A percentile compares a stretch with the other conserved stretches of the same genome.
phyloP scores from a whole-genome alignment of 257 asterid species.

The Linaria vulgaris region DNA sequence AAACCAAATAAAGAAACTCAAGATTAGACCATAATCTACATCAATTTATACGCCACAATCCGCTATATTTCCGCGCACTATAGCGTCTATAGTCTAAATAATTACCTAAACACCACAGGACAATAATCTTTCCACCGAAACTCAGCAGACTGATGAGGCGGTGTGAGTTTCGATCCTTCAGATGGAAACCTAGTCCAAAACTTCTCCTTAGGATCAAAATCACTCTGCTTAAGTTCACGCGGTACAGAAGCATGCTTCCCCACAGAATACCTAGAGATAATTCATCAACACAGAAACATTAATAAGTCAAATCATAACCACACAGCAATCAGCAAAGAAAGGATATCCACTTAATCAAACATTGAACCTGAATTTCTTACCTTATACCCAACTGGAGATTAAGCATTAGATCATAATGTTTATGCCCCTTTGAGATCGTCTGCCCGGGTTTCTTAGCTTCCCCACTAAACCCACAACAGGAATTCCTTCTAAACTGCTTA shows the following conservation, averaged over 20 bases:
- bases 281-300: slow-evolving; percentile 14
- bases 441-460: slow-evolving; percentile 90
- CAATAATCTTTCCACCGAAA: slow-evolving; percentile 96
- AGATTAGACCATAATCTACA: no score
- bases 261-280: slow-evolving; percentile 52
- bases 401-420: slow-evolving; percentile 91
- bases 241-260: slow-evolving; percentile 71
- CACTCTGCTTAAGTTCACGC: slow-evolving; percentile 60
- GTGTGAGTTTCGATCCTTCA: slow-evolving; percentile 77
- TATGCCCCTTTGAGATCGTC: slow-evolving; percentile 88
- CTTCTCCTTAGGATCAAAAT: slow-evolving; percentile 90
- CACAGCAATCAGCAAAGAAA: slow-evolving; percentile 3
- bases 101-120: slow-evolving; percentile 82
- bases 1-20: slow-evolving; percentile 23
- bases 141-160: slow-evolving; percentile 79
- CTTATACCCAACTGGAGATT: slow-evolving; percentile 97
- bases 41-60: no score
- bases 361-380: slow-evolving; percentile 30
- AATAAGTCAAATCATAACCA: slow-evolving; percentile 11
- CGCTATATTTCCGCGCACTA: no score
- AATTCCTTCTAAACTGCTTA: slow-evolving; percentile 73
- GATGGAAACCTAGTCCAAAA: slow-evolving; percentile 91
- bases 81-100: neutral
- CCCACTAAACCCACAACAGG: slow-evolving; percentile 46
- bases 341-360: neutral